A percentile compares a stretch with the other conserved stretches of the same genome.
Conservation (phyloP, 257 asterid genomes). For the Eucommia ulmoides region DNA sequence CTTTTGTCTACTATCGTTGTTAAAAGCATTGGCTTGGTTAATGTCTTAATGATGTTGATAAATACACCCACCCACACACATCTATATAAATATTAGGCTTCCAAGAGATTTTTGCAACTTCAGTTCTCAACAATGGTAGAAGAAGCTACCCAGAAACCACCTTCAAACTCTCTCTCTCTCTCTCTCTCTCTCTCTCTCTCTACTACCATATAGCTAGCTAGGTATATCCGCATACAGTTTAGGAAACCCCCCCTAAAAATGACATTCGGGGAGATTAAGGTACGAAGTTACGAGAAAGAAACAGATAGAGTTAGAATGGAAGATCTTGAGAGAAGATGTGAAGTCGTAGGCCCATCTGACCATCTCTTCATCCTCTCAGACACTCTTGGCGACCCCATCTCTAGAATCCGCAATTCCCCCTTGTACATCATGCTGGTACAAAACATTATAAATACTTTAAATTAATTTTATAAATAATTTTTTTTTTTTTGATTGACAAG, state of each 20-base stretch:
- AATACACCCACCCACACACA: too few relatives aligned
- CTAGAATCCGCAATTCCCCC: slow-evolving; percentile 31
- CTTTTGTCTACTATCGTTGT: too few relatives aligned
- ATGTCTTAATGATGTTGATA: too few relatives aligned
- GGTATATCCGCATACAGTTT: too few relatives aligned
- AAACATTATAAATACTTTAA: background rate
- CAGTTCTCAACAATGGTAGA: too few relatives aligned
- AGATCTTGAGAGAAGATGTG: slow-evolving; percentile 31
- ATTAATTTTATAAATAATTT: too few relatives aligned
- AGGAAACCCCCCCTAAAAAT: slow-evolving; percentile 1
- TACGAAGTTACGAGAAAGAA: slow-evolving; percentile 21
- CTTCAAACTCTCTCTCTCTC: background rate
- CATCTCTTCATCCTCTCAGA: slow-evolving; percentile 26
- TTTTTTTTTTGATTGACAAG: background rate
- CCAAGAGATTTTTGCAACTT: too few relatives aligned
- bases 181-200: background rate
- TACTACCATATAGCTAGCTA: background rate
- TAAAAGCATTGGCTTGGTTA: too few relatives aligned
- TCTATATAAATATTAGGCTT: too few relatives aligned
- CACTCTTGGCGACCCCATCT: slow-evolving; percentile 35
- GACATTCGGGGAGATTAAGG: slow-evolving; percentile 15
- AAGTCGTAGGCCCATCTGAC: slow-evolving; percentile 27
- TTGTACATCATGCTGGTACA: slow-evolving; percentile 29
- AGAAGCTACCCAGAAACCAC: too few relatives aligned
- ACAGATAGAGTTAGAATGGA: slow-evolving; percentile 20